Evolutionary conservation across 202 grass and related monocot genomes (phyloP).

Genomic region (Digitaria exilis): DNA sequence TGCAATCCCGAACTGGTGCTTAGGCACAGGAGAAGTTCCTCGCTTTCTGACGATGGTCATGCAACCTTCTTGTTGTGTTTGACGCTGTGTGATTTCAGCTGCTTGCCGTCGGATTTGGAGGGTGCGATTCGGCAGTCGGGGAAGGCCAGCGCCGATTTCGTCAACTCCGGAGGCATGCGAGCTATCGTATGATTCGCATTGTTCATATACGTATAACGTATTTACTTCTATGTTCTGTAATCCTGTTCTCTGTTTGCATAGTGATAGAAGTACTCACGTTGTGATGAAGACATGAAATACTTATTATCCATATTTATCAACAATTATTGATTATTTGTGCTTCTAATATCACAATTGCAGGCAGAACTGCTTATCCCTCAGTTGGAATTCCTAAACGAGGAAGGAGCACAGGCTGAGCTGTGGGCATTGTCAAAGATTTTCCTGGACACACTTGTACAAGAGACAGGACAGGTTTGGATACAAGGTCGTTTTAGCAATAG

Average conservation of each 20-base stretch:
- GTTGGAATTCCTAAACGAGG: constrained; percentile 87
- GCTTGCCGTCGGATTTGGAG: constrained; percentile 71
- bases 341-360: constrained; percentile 36
- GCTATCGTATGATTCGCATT: constrained; percentile 56
- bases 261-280: neutral
- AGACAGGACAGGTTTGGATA: constrained; percentile 76
- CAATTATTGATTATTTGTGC: neutral
- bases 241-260: neutral
- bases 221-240: neutral
- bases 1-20: neutral
- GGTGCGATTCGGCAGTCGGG: constrained; percentile 78
- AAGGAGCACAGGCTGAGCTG: constrained; percentile 91
- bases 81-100: constrained; percentile 40
- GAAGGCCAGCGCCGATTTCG: constrained; percentile 70
- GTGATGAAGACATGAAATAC: no score
- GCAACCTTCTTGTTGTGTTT: no score
- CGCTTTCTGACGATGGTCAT: neutral
- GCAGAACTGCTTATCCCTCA: constrained; percentile 93
- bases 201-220: neutral
- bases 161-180: constrained; percentile 75
- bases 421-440: constrained; percentile 91
- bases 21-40: neutral
- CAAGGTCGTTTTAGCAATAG: constrained; percentile 51
- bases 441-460: constrained; percentile 76
- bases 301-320: neutral